Percentiles rank a stretch among this genome's conserved stretches.
Evolutionary conservation across 805 yeast genomes (phyloP).

Genomic region (Wickerhamomyces tratensis): DNA sequence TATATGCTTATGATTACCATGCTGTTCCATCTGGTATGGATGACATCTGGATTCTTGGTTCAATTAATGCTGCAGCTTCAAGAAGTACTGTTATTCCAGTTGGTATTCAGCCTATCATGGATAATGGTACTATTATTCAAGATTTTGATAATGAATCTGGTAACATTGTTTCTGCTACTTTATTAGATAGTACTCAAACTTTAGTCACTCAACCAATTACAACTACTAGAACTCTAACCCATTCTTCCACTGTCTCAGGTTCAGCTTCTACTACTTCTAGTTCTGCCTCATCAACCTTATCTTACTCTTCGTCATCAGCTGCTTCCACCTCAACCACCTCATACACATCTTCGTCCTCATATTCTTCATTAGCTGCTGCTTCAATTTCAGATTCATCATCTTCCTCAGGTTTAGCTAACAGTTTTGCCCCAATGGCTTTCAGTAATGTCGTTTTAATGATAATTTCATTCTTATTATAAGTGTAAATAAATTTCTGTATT

Average conservation of each 20-base stretch:
- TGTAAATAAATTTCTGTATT: too few relatives aligned
- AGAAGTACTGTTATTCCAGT: neutral
- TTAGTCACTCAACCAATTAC: neutral
- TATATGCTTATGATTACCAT: slow-evolving; percentile 10
- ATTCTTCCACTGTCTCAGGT: neutral
- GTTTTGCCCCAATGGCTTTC: too few relatives aligned
- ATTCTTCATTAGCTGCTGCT: too few relatives aligned
- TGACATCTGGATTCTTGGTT: slow-evolving; percentile 9
- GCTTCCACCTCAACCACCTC: too few relatives aligned
- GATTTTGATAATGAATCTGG: neutral
- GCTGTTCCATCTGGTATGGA: slow-evolving; percentile 11
- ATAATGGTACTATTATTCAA: neutral
- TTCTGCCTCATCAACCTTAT: neutral
- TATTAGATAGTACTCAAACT: neutral
- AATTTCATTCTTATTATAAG: too few relatives aligned
- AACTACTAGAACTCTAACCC: neutral
- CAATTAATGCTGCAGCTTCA: slow-evolving; percentile 6
- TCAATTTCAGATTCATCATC: too few relatives aligned
- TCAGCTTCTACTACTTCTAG: neutral
- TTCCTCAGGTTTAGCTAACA: too few relatives aligned
- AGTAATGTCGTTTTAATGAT: too few relatives aligned
- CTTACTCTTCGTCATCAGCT: too few relatives aligned
- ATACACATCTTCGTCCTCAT: too few relatives aligned
- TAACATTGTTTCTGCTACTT: neutral
- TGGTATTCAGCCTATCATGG: neutral